Percentiles rank a stretch among this genome's conserved stretches.
These are phyloP conservation scores for Oryza meyeriana DNA, from an alignment of 176 grass and related monocot genomes.

Conservation along the genomic window DNA sequence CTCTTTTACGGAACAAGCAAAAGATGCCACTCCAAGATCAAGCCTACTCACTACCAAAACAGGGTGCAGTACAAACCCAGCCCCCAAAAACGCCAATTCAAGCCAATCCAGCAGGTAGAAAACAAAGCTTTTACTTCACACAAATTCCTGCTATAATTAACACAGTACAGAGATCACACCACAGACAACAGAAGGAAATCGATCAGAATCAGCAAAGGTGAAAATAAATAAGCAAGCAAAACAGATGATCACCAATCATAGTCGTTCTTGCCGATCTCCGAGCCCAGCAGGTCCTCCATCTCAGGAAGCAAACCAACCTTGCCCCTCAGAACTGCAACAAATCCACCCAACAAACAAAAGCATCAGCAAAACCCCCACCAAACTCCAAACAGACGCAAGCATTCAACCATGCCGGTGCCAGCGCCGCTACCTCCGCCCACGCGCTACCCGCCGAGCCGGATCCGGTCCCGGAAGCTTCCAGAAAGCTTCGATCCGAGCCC, in stretches of 20 bases:
- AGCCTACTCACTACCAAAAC: background rate
- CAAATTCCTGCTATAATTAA: background rate
- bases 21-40: conserved; percentile 3
- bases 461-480: conserved; percentile 15
- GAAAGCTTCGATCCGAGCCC: background rate
- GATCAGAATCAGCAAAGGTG: background rate
- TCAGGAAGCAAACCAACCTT: background rate
- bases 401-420: background rate
- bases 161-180: background rate
- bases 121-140: background rate
- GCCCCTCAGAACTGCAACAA: conserved; percentile 10
- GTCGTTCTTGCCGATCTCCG: conserved; percentile 95
- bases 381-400: background rate
- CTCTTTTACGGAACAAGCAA: background rate
- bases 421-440: background rate
- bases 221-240: background rate
- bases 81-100: background rate
- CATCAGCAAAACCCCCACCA: background rate
- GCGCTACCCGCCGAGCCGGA: background rate
- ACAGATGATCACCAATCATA: conserved; percentile 72
- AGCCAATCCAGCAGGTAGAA: background rate
- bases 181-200: background rate
- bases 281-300: conserved; percentile 85
- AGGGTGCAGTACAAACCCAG: background rate
- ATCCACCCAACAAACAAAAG: background rate